Evolutionary conservation across 176 grass and related monocot species (phyloP), one percentile per base, ranked within the genome.

Genomic region (Ananas comosus): DNA sequence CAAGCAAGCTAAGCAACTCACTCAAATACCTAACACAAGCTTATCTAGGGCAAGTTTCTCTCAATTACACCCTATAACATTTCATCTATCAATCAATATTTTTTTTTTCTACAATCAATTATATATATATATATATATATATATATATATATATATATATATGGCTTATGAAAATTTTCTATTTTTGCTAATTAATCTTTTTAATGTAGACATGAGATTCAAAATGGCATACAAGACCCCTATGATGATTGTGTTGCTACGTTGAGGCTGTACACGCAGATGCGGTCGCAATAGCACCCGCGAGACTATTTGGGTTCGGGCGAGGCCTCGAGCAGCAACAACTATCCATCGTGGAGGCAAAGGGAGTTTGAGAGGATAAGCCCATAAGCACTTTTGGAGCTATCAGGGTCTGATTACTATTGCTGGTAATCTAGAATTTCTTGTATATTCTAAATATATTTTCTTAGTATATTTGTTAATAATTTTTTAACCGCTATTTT

Each of bases 1-100:
- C 92, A 11, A 96, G 83, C 92, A 96, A 91, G 85, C 83, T 96
- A 70, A 91, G 80, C 54, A 96, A 96, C 73, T 78, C 88, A 16
- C 76, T 91, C 4, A 96, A 88, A 78, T 91, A 96, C 73, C 85
- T 96, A 21, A 66, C 92, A 70, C 88, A 88, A 74, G 83, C 92
- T 24, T 91, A 96, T 74, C 81, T 96, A 69, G 88, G 91, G 92
- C 88, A 85, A 80, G 85, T n/a, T 71, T 66, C 50, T 74, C 11
- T 49, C 47, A 64, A 23, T 23, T 23, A n/a, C 5, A 61, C 13
- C 13, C 17, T 61, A 61, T 18, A 22, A 57, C 53, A 57, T 57
- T 17, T 27, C 25, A 27, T 27, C 25, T 27, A 27, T 27, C 16
- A 58, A 58, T 27, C 2, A 27, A 27, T 27, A 27, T 27, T 27